Conservation (phyloP, 1,284 basidiomycete genomes). For the Boletellus deceptivus region DNA sequence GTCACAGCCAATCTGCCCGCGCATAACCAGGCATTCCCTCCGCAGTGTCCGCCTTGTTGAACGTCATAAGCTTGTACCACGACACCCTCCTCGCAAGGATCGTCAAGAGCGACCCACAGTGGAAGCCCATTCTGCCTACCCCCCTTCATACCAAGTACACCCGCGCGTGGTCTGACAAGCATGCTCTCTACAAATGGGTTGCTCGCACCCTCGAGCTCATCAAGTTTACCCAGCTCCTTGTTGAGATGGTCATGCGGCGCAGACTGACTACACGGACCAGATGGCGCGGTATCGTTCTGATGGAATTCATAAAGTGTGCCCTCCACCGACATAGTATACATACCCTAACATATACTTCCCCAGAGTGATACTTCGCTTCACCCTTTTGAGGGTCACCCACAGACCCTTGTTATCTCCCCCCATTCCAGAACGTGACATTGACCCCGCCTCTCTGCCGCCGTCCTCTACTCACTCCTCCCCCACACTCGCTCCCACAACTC, state of each 20-base stretch:
- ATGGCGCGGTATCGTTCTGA: conserved; percentile 71
- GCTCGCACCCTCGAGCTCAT: conserved; percentile 73
- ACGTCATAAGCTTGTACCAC: conserved; percentile 82
- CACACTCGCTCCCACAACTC: conserved; percentile 56
- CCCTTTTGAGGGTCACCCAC: conserved; percentile 68
- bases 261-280: conserved; percentile 58
- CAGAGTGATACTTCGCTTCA: conserved; percentile 72
- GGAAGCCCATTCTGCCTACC: conserved; percentile 65
- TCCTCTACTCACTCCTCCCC: conserved; percentile 54
- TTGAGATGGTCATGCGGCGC: conserved; percentile 83
- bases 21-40: conserved; percentile 15
- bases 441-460: conserved; percentile 64
- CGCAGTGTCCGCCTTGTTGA: conserved; percentile 69
- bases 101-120: conserved; percentile 59
- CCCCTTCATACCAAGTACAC: conserved; percentile 79
- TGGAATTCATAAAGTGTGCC: conserved; percentile 81
- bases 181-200: conserved; percentile 69
- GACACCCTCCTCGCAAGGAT: conserved; percentile 77
- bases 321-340: not conserved
- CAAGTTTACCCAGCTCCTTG: conserved; percentile 74
- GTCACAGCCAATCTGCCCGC: conserved; percentile 10
- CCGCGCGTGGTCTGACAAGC: conserved; percentile 74
- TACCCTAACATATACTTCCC: conserved; percentile 8
- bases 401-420: conserved; percentile 73
- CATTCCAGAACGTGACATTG: conserved; percentile 83